phyloP scores from a whole-genome alignment of 2,329 filamentous ascomycete species.

The Fragosphaeria purpurea region DNA sequence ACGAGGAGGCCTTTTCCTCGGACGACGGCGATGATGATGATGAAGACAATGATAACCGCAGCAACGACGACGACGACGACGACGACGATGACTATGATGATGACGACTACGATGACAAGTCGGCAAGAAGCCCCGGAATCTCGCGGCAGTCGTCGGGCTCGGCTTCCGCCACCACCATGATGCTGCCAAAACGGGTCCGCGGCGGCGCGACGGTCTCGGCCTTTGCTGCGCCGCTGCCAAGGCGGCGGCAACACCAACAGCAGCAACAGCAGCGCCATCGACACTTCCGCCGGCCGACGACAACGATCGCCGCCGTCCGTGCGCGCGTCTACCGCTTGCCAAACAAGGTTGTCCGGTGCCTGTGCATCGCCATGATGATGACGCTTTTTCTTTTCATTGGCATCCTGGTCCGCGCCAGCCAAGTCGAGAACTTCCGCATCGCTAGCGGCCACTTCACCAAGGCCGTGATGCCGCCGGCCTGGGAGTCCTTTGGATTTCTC shows the following conservation, averaged over 20 bases:
- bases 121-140: constrained; percentile 29
- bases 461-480: constrained; percentile 56
- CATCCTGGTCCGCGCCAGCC: constrained; percentile 62
- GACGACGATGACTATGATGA: constrained; percentile 14
- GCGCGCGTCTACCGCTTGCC: constrained; percentile 52
- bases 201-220: constrained; percentile 15
- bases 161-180: constrained; percentile 31
- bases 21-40: constrained; percentile 32
- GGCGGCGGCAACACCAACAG: neutral
- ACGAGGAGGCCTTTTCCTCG: constrained; percentile 37
- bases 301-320: constrained; percentile 16
- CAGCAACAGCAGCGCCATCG: too few relatives aligned
- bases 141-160: constrained; percentile 45
- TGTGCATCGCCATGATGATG: constrained; percentile 61
- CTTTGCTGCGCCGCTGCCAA: constrained; percentile 12
- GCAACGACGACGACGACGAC: constrained; percentile 26
- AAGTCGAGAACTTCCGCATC: constrained; percentile 55
- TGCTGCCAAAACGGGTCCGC: constrained; percentile 30
- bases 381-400: constrained; percentile 68
- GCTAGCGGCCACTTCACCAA: constrained; percentile 48
- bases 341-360: constrained; percentile 64
- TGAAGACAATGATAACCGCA: constrained; percentile 17
- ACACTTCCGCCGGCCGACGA: neutral
- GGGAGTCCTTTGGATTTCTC: constrained; percentile 80
- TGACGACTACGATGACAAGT: constrained; percentile 23